phyloP scores from a whole-genome alignment of 2,329 filamentous ascomycete species.

The Pseudocercospora cruenta region DNA sequence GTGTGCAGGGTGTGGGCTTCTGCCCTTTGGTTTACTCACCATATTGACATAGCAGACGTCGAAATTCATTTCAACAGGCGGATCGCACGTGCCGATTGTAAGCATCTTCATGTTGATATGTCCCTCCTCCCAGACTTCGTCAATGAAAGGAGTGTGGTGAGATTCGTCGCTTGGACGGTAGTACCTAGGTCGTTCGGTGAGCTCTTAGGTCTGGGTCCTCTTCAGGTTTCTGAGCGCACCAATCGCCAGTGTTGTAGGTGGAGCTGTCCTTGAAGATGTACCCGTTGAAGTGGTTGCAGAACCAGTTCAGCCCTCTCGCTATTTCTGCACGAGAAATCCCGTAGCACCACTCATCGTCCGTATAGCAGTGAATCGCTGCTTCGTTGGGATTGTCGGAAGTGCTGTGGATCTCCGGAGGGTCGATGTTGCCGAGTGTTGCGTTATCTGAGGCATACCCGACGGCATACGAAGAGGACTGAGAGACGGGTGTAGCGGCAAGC shows the following conservation, averaged over 20 bases:
- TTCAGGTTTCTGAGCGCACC: background rate
- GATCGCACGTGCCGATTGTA: background rate
- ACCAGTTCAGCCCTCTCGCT: constrained; percentile 11
- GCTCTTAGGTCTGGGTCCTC: background rate
- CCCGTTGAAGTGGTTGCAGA: constrained; percentile 11
- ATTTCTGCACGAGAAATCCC: constrained; percentile 5
- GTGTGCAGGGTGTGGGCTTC: no score
- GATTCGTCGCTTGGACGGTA: background rate
- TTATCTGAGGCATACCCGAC: background rate
- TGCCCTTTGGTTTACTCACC: background rate
- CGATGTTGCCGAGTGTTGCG: background rate
- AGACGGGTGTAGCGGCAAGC: background rate
- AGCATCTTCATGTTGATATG: background rate
- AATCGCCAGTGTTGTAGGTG: background rate
- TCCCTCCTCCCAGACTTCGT: constrained; percentile 2
- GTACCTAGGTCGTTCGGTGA: background rate
- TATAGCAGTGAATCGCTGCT: background rate
- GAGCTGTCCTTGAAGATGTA: background rate
- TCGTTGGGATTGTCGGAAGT: background rate
- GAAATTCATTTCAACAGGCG: background rate
- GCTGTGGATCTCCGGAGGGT: background rate
- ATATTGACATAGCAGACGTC: constrained; percentile 9
- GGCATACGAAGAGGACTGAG: background rate
- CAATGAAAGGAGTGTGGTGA: background rate
- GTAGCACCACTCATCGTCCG: constrained; percentile 15